Percentiles rank a stretch among this genome's conserved stretches.
phyloP scores from a whole-genome alignment of 73 alveolate genomes.

The Tetrahymena malaccensis region DNA sequence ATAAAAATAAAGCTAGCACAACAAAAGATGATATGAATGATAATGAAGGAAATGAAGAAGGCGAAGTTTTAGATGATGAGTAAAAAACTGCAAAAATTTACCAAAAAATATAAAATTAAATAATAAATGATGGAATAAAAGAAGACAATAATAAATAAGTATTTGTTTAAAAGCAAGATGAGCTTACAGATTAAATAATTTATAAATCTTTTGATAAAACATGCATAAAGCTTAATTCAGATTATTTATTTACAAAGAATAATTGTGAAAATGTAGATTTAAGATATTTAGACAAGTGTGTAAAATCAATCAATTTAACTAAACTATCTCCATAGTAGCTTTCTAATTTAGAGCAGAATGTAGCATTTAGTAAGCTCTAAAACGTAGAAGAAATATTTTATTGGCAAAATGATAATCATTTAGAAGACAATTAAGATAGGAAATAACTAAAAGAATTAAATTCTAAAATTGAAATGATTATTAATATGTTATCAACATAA shows the following conservation, averaged over 20 bases:
- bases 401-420: neutral
- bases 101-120: neutral
- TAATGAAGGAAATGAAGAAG: neutral
- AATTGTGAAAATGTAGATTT: neutral
- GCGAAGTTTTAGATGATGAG: neutral
- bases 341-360: neutral
- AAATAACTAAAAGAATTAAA: neutral
- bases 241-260: neutral
- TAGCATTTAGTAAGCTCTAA: neutral
- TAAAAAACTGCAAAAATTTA: neutral
- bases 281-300: neutral
- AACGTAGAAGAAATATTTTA: neutral
- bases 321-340: neutral
- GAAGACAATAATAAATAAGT: neutral
- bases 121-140: neutral
- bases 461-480: neutral
- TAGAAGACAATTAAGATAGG: neutral
- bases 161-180: neutral
- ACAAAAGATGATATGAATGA: neutral
- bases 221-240: neutral
- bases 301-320: neutral
- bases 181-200: neutral
- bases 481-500: neutral
- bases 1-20: neutral
- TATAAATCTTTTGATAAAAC: neutral